Percentiles rank a stretch among this genome's conserved stretches.
phyloP scores from a whole-genome alignment of 169 alveolate genomes.

The Cryptosporidium sp. region DNA sequence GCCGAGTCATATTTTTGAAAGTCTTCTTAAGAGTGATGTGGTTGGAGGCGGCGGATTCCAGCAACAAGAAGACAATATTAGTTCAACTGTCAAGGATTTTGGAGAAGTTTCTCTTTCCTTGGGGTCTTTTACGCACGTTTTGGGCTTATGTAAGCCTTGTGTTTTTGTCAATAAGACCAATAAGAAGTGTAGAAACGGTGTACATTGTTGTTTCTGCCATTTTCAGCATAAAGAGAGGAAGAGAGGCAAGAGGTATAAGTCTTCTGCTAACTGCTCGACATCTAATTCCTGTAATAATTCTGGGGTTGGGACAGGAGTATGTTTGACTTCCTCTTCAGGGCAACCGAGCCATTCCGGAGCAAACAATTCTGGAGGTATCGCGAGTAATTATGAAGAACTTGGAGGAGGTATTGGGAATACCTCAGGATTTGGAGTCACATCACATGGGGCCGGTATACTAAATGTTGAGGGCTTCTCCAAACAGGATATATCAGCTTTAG shows the following conservation, averaged over 20 bases:
- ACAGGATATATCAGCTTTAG: neutral
- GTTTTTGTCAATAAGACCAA: conserved; percentile 83
- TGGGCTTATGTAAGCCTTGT: conserved; percentile 85
- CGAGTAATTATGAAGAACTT: neutral
- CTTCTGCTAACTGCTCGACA: neutral
- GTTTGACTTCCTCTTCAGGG: neutral
- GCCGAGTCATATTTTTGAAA: conserved; percentile 32
- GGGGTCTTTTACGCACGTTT: conserved; percentile 81
- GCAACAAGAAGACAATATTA: neutral
- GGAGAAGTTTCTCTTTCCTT: conserved; percentile 38
- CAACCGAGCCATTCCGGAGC: neutral
- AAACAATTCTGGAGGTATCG: neutral
- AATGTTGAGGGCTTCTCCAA: neutral
- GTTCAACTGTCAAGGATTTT: conserved; percentile 1
- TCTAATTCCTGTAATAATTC: neutral
- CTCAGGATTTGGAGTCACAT: neutral
- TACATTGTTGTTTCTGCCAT: conserved; percentile 82
- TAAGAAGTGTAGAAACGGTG: conserved; percentile 82
- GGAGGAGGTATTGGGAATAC: neutral
- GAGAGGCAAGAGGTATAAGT: conserved; percentile 64
- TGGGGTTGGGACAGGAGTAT: neutral
- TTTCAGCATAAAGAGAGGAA: conserved; percentile 79
- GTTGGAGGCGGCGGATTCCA: neutral
- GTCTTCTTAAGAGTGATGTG: conserved; percentile 27
- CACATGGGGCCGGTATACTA: neutral